Base-by-base conservation (phyloP, 768 basidiomycete genomes). In the Tephrocybe sp. region DNA sequence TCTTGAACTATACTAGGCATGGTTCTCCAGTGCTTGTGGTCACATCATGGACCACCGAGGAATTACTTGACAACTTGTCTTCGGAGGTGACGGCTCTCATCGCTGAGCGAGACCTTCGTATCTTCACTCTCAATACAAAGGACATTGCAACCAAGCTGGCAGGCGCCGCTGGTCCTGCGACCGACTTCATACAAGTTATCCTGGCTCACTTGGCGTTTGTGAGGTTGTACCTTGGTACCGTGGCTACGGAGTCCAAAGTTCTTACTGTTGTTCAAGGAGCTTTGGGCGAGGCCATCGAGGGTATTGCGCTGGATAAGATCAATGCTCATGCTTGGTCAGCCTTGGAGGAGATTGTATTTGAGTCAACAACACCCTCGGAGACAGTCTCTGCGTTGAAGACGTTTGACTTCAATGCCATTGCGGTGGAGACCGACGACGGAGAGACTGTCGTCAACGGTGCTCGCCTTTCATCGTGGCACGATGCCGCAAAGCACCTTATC, bases 401-500 rank as follows among this genome's bases (percentile, higher is more conserved):
- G 19, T 87, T 90, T 60, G 78, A 83, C 49, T 81, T 80, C 62
- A 92, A 93, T 60, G 86, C 91, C 30, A 81, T 92, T 47, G 79
- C 79, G 4, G 80, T 87, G 31, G 81, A 89, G 49, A 75, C 79
- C 3, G 78, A 78, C 30, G 67, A 64, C 47, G 78, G 81, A 16
- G 74, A 84, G 51, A 76, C 78, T 21, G 69, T 83, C 42, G 77
- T 80, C 51, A 83, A 84, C 56, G 81, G 83, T 28, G 77, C 85
- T 15, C 75, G 74, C 50, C 65, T 85, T 35, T 73, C 79, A 24
- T 83, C 86, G 7, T 91, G 90, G 87, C 89, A 95, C 59, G 84
- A 88, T 53, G 89, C 87, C 2, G 91, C 92, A 13, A 91, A 90
- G 59, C 91, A 96, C 60, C 68, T 98, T 26, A 71, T 98, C 43